Conservation (phyloP, 2,329 filamentous ascomycete genomes). For the Dactylonectria estremocensis region DNA sequence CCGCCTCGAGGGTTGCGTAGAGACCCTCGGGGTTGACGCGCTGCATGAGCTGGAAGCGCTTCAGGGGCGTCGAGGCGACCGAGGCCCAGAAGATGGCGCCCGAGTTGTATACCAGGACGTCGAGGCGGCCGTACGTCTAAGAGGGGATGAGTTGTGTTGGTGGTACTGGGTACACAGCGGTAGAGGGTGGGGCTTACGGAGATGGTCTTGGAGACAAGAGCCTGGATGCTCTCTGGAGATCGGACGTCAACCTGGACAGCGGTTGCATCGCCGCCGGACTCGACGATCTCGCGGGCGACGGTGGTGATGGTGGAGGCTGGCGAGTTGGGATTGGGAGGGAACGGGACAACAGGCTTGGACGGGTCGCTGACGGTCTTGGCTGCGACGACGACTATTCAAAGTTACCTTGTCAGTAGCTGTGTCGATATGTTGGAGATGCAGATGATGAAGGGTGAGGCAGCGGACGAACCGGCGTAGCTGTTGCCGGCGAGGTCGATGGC, state of each 20-base stretch:
- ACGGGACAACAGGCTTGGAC: slow-evolving; percentile 65
- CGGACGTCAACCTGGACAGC: slow-evolving; percentile 81
- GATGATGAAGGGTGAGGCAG: neutral
- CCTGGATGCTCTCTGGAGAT: slow-evolving; percentile 71
- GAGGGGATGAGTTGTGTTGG: slow-evolving; percentile 8
- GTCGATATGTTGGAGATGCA: neutral
- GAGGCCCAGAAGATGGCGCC: slow-evolving; percentile 90
- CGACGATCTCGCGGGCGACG: slow-evolving; percentile 80
- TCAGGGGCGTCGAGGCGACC: slow-evolving; percentile 79
- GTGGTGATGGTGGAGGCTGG: slow-evolving; percentile 83
- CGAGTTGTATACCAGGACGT: slow-evolving; percentile 86
- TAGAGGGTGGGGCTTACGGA: slow-evolving; percentile 31
- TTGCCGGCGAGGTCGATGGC: slow-evolving; percentile 82
- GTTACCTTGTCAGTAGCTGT: slow-evolving; percentile 2
- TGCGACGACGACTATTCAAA: slow-evolving; percentile 74
- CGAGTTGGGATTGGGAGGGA: slow-evolving; percentile 85
- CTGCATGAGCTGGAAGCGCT: slow-evolving; percentile 86
- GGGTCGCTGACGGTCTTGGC: slow-evolving; percentile 82
- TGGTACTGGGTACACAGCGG: neutral
- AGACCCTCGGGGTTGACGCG: slow-evolving; percentile 82
- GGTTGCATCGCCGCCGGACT: slow-evolving; percentile 74
- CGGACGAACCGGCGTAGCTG: slow-evolving; percentile 75
- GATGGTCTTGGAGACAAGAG: slow-evolving; percentile 73
- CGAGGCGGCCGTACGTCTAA: slow-evolving; percentile 73
- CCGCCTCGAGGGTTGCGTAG: slow-evolving; percentile 79